These are phyloP conservation scores for Pyrenophora tritici-repentis DNA, from an alignment of 2,329 filamentous ascomycete genomes.

Conservation along the genomic window DNA sequence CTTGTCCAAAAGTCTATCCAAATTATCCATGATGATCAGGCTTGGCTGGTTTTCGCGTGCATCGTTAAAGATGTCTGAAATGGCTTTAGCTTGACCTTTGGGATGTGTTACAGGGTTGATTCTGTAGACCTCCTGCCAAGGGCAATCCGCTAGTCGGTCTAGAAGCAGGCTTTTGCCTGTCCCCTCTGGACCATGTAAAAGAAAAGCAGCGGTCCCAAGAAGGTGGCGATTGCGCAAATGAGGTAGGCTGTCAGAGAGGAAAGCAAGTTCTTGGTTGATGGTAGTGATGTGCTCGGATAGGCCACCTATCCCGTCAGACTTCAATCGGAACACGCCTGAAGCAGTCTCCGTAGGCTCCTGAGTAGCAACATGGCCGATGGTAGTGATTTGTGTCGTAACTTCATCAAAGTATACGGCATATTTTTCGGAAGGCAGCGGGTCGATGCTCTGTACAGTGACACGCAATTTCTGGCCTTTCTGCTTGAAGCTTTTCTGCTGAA, in stretches of 20 bases:
- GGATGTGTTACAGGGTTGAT: conserved; percentile 57
- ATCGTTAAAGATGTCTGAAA: conserved; percentile 71
- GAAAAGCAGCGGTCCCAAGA: conserved; percentile 59
- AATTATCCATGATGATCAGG: conserved; percentile 77
- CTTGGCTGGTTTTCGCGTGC: conserved; percentile 73
- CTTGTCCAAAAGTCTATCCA: conserved; percentile 64
- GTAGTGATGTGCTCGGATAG: conserved; percentile 65
- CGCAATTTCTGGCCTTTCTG: conserved; percentile 56
- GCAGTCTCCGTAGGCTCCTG: conserved; percentile 8
- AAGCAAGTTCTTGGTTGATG: conserved; percentile 69
- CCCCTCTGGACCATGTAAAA: conserved; percentile 80
- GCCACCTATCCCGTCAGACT: conserved; percentile 65
- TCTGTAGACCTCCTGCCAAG: conserved; percentile 72
- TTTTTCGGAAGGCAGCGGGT: conserved; percentile 37
- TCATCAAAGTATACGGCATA: conserved; percentile 40
- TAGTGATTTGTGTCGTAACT: conserved; percentile 27
- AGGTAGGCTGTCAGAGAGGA: conserved; percentile 26
- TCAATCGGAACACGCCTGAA: conserved; percentile 35
- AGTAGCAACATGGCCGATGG: conserved; percentile 16
- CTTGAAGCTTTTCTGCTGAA: conserved; percentile 52
- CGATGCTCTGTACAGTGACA: conserved; percentile 66
- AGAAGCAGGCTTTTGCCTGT: conserved; percentile 84
- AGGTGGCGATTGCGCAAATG: conserved; percentile 32
- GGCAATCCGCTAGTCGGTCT: conserved; percentile 64
- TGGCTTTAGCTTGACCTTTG: conserved; percentile 56